These are phyloP conservation scores for Didymella sp. DNA, from an alignment of 2,329 filamentous ascomycete genomes.

Conservation along the genomic window DNA sequence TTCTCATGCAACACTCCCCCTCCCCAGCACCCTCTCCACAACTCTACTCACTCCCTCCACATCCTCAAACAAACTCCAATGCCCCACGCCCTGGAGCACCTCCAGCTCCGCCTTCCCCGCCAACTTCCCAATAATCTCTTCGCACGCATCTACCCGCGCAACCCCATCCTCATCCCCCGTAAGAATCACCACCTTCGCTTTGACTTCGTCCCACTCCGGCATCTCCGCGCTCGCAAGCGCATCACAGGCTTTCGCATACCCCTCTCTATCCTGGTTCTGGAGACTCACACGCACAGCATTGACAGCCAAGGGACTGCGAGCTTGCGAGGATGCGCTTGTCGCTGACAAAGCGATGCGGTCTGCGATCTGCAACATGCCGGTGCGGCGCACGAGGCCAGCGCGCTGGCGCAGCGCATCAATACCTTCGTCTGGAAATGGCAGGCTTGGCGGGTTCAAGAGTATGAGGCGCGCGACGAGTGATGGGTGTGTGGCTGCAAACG, in stretches of 20 bases:
- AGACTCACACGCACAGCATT: slow-evolving; percentile 55
- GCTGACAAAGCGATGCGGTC: slow-evolving; percentile 48
- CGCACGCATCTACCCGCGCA: slow-evolving; percentile 46
- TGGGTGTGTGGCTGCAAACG: slow-evolving; percentile 52
- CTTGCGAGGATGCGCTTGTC: slow-evolving; percentile 50
- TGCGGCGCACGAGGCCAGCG: slow-evolving; percentile 52
- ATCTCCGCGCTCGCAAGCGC: slow-evolving; percentile 55
- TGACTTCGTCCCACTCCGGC: slow-evolving; percentile 42
- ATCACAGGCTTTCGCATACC: slow-evolving; percentile 62
- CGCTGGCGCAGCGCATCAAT: slow-evolving; percentile 41
- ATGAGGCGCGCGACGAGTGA: slow-evolving; percentile 55
- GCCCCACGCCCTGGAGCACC: slow-evolving; percentile 54
- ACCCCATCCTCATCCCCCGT: slow-evolving; percentile 58
- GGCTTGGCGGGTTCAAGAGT: slow-evolving; percentile 57
- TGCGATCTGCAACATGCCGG: slow-evolving; percentile 56
- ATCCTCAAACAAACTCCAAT: slow-evolving; percentile 62
- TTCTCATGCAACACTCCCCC: background rate
- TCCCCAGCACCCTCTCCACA: slow-evolving; percentile 25
- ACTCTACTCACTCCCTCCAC: slow-evolving; percentile 44
- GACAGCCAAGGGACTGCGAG: slow-evolving; percentile 51
- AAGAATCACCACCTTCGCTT: slow-evolving; percentile 47
- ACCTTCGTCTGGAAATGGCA: slow-evolving; percentile 52
- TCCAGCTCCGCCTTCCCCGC: slow-evolving; percentile 34
- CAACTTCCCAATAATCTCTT: slow-evolving; percentile 43
- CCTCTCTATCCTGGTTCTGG: slow-evolving; percentile 59